phyloP scores from a whole-genome alignment of 73 alveolate genomes.

The Paramecium biaurelia region DNA sequence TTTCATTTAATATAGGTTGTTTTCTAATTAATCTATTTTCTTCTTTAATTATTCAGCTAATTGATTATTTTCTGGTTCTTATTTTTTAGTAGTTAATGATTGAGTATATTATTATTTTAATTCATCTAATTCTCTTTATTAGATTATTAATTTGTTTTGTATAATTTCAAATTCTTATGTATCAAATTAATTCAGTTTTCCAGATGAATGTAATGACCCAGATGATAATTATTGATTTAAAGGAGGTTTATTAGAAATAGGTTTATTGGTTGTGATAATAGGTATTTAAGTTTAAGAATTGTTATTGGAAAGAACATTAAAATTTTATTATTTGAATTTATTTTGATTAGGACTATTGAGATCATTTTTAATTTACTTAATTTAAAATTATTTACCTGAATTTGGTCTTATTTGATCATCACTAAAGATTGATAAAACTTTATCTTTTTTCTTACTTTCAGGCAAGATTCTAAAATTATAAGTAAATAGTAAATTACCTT shows the following conservation, averaged over 20 bases:
- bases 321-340: background rate
- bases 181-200: background rate
- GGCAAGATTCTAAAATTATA: background rate
- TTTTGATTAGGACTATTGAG: background rate
- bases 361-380: background rate
- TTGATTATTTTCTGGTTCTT: background rate
- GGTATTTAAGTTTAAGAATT: background rate
- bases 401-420: background rate
- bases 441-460: background rate
- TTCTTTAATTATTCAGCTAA: background rate
- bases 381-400: background rate
- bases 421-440: background rate
- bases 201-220: background rate
- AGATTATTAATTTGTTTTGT: background rate
- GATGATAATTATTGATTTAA: background rate
- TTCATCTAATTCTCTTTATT: conserved; percentile 37
- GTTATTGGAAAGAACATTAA: background rate
- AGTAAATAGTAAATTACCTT: background rate
- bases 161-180: background rate
- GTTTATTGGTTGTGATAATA: background rate
- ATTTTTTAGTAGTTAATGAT: background rate
- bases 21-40: background rate
- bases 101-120: background rate
- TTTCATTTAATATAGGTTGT: background rate
- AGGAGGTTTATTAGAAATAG: background rate